Evolutionary conservation across 2,329 filamentous ascomycete genomes (phyloP), one percentile per base, ranked within the genome.

Genomic region (Achaetomium macrosporum): DNA sequence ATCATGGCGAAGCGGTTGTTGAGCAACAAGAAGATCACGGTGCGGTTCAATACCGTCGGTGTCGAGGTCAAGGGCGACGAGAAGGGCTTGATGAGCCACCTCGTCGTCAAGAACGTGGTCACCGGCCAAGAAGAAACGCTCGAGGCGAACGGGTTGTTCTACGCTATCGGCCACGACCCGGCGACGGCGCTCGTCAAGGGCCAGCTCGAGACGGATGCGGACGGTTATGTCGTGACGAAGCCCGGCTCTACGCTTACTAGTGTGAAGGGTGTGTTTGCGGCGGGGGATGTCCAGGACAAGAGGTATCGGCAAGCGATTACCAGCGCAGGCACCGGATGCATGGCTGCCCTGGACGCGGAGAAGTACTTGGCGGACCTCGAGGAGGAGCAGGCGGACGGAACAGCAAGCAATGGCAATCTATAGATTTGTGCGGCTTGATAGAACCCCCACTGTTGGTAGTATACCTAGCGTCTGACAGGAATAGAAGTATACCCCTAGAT

Each of bases 281-380:
- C 92, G 10, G 93, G 93, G 59, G 93, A 99, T 68, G 95, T 99
- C 10, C 93, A 99, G 76, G 95, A 99, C 70, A 99, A 97, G 85
- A 84, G 86, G 68, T 99, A 99, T 72, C 83, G 93, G 69, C 93
- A 99, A 76, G 93, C 93, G 43, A 95, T 99, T 61, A 99, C 93
- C 59, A 96, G 91, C 74, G 93, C 93, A 91, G 89, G 91, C 56
- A 90, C 91, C 56, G 93, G 93, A 59, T 99, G 93, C 72, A 86
- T 96, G 76, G 93, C 93, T 49, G 93, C 92, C 11, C 81, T 99
- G 50, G 93, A 99, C 67, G 92, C 92, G 10, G 93, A 99, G 74
- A 95, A 96, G 71, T 96, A 81, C 76, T 76, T 99, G 50, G 78
- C 88, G 6, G 92, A 96, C 65, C 72, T 79, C 45, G 88, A 92